Conservation (phyloP, 257 asterid species). For the Coffea canephora region DNA sequence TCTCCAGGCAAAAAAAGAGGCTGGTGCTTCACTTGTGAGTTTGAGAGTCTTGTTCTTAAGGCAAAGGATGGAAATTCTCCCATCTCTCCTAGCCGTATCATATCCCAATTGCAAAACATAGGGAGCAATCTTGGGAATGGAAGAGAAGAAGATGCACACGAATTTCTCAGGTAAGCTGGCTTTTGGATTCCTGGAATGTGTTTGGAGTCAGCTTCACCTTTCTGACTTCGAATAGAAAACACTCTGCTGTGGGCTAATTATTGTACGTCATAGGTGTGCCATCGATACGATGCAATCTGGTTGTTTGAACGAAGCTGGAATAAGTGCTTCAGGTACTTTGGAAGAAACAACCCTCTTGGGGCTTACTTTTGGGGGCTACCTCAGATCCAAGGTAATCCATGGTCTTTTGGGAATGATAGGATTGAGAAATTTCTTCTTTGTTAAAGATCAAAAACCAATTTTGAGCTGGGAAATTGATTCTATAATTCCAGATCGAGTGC, state of each 20-base stretch:
- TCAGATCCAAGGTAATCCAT: conserved; percentile 69
- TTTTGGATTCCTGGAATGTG: conserved; percentile 1
- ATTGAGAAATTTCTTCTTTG: background rate
- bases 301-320: conserved; percentile 60
- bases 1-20: conserved; percentile 51
- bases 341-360: conserved; percentile 67
- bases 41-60: conserved; percentile 54
- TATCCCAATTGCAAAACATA: conserved; percentile 54
- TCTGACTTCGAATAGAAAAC: background rate
- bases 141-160: conserved; percentile 90
- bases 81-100: conserved; percentile 53
- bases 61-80: conserved; percentile 55
- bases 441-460: background rate
- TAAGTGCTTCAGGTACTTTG: conserved; percentile 39
- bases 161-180: conserved; percentile 68
- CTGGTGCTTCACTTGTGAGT: conserved; percentile 85
- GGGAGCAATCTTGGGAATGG: conserved; percentile 75
- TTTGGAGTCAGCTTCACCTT: background rate
- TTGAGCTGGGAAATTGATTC: conserved; percentile 4
- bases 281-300: conserved; percentile 72
- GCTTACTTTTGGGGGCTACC: conserved; percentile 86
- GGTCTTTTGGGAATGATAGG: conserved; percentile 17
- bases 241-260: background rate
- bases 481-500: conserved; percentile 65
- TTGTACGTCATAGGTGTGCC: conserved; percentile 46